Evolutionary conservation across 2,329 filamentous ascomycete species (phyloP).

Genomic region (Dissoconium aciculare): DNA sequence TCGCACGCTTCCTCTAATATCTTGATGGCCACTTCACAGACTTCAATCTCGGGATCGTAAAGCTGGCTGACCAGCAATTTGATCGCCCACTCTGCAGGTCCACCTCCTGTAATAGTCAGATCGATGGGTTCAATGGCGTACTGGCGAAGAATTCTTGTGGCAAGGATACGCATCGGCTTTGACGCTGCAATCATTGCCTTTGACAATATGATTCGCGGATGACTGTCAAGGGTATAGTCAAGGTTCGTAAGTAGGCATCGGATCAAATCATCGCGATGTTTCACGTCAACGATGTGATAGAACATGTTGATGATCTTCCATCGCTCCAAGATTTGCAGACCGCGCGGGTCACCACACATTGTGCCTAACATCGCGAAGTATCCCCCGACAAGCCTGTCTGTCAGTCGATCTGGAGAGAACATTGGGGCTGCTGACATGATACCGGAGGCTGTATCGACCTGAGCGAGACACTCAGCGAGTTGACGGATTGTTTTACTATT

Average conservation of each 20-base stretch:
- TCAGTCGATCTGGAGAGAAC: slow-evolving; percentile 72
- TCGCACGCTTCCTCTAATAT: slow-evolving; percentile 97
- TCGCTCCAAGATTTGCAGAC: slow-evolving; percentile 76
- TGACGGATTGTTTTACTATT: slow-evolving; percentile 90
- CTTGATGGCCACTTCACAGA: slow-evolving; percentile 90
- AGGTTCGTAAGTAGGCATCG: slow-evolving; percentile 78
- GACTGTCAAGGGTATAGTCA: slow-evolving; percentile 72
- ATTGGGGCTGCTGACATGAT: slow-evolving; percentile 69
- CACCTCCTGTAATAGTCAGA: slow-evolving; percentile 28
- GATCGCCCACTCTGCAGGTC: slow-evolving; percentile 88
- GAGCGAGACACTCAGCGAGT: slow-evolving; percentile 86
- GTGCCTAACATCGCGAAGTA: slow-evolving; percentile 90
- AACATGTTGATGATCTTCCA: slow-evolving; percentile 99
- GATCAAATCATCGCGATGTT: slow-evolving; percentile 80
- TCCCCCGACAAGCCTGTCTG: slow-evolving; percentile 75
- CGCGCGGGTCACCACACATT: slow-evolving; percentile 66
- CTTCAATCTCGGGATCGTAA: slow-evolving; percentile 93
- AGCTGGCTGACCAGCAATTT: slow-evolving; percentile 93
- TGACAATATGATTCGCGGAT: slow-evolving; percentile 80
- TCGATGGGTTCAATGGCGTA: slow-evolving; percentile 54
- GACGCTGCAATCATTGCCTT: slow-evolving; percentile 86
- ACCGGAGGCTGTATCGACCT: slow-evolving; percentile 71
- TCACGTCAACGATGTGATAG: slow-evolving; percentile 90
- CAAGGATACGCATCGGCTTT: slow-evolving; percentile 79
- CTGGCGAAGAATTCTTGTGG: slow-evolving; percentile 73